Evolutionary conservation across 2,329 filamentous ascomycete species (phyloP).

Genomic region (Colletotrichum tamarilloi): DNA sequence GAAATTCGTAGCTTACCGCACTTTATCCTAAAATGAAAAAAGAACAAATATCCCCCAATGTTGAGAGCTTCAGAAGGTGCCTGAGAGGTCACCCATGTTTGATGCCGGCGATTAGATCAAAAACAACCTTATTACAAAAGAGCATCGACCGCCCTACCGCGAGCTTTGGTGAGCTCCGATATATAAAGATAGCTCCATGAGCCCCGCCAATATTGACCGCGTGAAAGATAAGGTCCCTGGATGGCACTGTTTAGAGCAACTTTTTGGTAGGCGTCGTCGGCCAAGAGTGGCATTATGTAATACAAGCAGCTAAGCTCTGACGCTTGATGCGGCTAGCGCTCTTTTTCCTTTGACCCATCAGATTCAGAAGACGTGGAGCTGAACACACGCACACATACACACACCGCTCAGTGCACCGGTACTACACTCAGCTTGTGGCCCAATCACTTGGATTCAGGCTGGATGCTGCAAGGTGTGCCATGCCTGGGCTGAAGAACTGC

Average conservation of each 20-base stretch:
- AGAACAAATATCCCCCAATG: constrained; percentile 1
- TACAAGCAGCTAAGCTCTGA: neutral
- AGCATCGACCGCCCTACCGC: neutral
- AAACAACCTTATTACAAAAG: too few relatives aligned
- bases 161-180: neutral
- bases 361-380: neutral
- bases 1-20: constrained; percentile 31
- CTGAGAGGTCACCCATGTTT: neutral
- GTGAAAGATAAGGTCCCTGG: neutral
- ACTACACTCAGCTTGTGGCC: constrained; percentile 18
- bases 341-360: neutral
- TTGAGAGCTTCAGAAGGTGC: neutral
- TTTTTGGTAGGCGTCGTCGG: neutral
- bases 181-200: neutral
- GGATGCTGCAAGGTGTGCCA: constrained; percentile 19
- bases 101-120: neutral
- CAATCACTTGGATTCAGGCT: neutral
- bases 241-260: neutral
- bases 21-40: constrained; percentile 23
- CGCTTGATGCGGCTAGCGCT: neutral
- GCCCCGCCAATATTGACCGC: neutral
- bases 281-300: neutral
- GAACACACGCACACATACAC: neutral
- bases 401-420: neutral
- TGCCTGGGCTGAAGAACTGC: constrained; percentile 7